Conservation (phyloP, 2,329 filamentous ascomycete genomes). For the Fusarium sulawesiense region DNA sequence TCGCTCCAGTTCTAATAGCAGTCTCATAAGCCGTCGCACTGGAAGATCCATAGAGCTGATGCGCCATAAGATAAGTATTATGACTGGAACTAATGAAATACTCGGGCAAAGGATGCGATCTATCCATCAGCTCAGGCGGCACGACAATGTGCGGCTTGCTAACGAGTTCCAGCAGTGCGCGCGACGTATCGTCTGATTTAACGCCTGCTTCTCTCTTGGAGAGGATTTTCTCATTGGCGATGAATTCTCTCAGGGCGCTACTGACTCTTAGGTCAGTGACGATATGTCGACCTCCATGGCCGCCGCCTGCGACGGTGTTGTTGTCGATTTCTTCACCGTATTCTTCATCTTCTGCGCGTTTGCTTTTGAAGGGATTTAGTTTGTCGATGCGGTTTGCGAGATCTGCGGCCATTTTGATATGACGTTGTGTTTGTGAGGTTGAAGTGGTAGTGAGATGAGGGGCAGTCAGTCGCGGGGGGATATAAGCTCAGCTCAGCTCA, state of each 20-base stretch:
- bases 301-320: conserved; percentile 68
- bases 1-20: conserved; percentile 70
- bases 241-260: conserved; percentile 65
- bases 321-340: conserved; percentile 49
- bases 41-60: conserved; percentile 74
- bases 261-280: conserved; percentile 69
- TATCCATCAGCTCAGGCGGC: conserved; percentile 65
- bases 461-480: conserved; percentile 23
- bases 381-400: conserved; percentile 46
- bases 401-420: conserved; percentile 40
- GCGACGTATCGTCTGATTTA: conserved; percentile 55
- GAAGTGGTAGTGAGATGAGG: conserved; percentile 29
- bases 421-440: conserved; percentile 12
- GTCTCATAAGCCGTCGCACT: conserved; percentile 72
- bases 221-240: conserved; percentile 65
- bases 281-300: conserved; percentile 62
- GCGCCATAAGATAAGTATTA: conserved; percentile 77
- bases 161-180: conserved; percentile 63
- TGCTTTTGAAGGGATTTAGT: conserved; percentile 48
- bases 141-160: conserved; percentile 68
- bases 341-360: conserved; percentile 50
- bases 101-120: conserved; percentile 71
- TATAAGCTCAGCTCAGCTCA: conserved; percentile 14
- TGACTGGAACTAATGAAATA: conserved; percentile 80
- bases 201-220: conserved; percentile 60